Conservation (phyloP, 257 asterid species). For the Mentha longifolia region DNA sequence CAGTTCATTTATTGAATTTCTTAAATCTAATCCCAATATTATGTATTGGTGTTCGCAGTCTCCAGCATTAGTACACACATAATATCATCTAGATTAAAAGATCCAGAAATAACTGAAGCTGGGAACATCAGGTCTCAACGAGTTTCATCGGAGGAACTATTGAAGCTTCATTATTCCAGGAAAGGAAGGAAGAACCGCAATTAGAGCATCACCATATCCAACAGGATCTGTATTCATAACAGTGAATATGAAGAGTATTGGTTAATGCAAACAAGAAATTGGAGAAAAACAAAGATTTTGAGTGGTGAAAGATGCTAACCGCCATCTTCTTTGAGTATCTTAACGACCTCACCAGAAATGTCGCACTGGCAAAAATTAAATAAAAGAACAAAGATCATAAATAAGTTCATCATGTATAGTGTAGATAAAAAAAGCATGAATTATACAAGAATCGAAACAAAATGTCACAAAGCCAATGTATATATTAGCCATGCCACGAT, state of each 20-base stretch:
- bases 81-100: not conserved
- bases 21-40: conserved; percentile 14
- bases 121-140: not conserved
- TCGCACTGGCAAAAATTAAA: conserved; percentile 54
- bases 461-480: not conserved
- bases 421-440: conserved; percentile 7
- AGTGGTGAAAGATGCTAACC: conserved; percentile 48
- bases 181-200: conserved; percentile 83
- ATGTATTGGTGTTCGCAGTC: not conserved
- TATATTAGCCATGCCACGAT: not conserved
- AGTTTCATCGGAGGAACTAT: conserved; percentile 23
- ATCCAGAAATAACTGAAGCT: conserved; percentile 5
- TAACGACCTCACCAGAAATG: conserved; percentile 77
- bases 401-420: not conserved
- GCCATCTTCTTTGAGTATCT: conserved; percentile 70
- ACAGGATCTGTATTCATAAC: conserved; percentile 60
- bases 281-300: not conserved
- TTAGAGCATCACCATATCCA: conserved; percentile 81
- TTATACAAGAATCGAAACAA: not conserved
- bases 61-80: not conserved
- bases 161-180: conserved; percentile 81
- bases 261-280: not conserved
- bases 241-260: not conserved
- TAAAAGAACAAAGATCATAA: not conserved
- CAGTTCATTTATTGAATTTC: not conserved